Evolutionary conservation across 2,329 filamentous ascomycete species (phyloP), one percentile per base, ranked within the genome.

Genomic region (Endoconidiophora laricicola): DNA sequence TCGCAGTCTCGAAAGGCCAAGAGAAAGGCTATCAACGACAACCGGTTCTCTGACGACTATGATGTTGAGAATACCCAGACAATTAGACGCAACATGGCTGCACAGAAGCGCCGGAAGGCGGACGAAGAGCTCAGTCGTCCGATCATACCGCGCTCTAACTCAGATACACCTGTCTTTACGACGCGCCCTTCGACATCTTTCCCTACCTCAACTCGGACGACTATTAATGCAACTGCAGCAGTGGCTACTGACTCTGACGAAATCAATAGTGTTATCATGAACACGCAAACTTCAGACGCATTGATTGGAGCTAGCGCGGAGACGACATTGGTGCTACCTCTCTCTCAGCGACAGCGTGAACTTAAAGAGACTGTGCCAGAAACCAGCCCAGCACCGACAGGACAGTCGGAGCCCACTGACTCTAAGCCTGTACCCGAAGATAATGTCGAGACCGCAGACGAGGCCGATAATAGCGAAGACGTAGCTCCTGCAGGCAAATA

Each of bases 321-420:
- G 4, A 12, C 14, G 10, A 40, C 44, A 18, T 41, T 43, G 7
- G 47, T 20, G 1, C 16, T 20, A 20, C n/a, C 26, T 1, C 20
- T 41, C 6, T 44, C 47, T 6, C 37, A 49, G 16, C 29, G 44
- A 6, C 44, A 50, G 18, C 37, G 23, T 18, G 48, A 48, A 18
- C 18, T 36, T 3, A 48, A 50, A n/a, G 52, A 53, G 14, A 20
- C 44, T 22, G 52, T 53, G 12, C 52, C 52, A 12, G 52, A 53
- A 16, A 53, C 48, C 3, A 53, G 52, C 7, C 48, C 44, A 16
- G 37, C 26, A 29, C 50, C 46, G 7, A 52, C 43, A 22, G 20
- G 43, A 18, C 50, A 29, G 3, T 45, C 46, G 3, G 7, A 33
- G 29, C 9, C 9, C 12, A 9, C 9, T 6, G 29, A 33, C 1